These are phyloP conservation scores for Sporothrix pallida DNA, from an alignment of 2,329 filamentous ascomycete genomes.

Conservation along the genomic window DNA sequence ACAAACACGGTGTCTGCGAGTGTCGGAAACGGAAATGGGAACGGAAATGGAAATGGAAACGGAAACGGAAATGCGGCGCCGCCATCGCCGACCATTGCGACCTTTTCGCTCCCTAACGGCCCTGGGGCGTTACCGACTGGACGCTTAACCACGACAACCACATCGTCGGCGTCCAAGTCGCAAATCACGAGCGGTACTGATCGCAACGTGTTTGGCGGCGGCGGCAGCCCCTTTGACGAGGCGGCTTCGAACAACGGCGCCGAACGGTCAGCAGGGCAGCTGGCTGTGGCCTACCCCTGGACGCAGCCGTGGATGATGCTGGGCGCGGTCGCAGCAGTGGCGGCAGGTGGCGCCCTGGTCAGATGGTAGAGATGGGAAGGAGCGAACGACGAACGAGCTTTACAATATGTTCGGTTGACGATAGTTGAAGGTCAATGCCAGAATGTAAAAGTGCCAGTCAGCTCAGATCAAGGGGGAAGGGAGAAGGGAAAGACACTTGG, in stretches of 20 bases:
- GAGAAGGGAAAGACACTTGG: neutral
- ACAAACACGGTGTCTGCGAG: neutral
- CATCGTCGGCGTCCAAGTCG: neutral
- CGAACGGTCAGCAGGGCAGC: neutral
- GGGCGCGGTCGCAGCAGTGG: slow-evolving; percentile 1
- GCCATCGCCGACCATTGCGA: neutral
- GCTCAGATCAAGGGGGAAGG: too few species aligned
- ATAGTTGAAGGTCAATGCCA: neutral
- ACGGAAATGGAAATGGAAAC: neutral
- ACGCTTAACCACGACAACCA: slow-evolving; percentile 1
- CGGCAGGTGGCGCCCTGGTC: slow-evolving; percentile 20
- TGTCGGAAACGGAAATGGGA: neutral
- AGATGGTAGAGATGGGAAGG: neutral
- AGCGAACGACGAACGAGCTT: neutral
- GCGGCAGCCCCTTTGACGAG: slow-evolving; percentile 42
- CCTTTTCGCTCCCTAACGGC: neutral
- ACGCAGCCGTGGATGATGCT: slow-evolving; percentile 14
- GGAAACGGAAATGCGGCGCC: slow-evolving; percentile 5
- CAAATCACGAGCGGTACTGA: neutral
- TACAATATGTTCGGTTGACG: neutral
- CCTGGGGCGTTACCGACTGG: neutral
- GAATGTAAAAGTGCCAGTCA: neutral
- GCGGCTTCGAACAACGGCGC: slow-evolving; percentile 21
- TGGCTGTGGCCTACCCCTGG: neutral
- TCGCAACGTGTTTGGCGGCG: slow-evolving; percentile 28